These are phyloP conservation scores for Jacaranda copaia DNA, from an alignment of 257 asterid species.

Conservation along the genomic window DNA sequence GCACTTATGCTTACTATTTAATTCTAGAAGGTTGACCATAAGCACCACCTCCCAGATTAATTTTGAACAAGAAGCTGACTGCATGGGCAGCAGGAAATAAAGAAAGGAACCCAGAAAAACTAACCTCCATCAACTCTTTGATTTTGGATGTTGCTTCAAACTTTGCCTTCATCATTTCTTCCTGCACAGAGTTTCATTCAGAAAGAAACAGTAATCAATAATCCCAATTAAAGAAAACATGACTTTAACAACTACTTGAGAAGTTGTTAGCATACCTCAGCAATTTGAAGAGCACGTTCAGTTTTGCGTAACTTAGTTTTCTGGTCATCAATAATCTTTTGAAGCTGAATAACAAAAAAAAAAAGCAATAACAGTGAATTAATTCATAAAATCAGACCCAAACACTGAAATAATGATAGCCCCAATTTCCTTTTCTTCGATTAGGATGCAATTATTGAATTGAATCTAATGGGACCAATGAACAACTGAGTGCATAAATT, in stretches of 20 bases:
- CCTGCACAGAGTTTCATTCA: constrained; percentile 56
- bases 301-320: constrained; percentile 82
- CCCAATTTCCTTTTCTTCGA: neutral
- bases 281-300: constrained; percentile 90
- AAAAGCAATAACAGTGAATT: constrained; percentile 27
- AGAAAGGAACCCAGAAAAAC: neutral
- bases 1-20: neutral
- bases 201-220: constrained; percentile 18
- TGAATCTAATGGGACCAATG: constrained; percentile 9
- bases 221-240: constrained; percentile 12
- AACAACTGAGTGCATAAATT: neutral
- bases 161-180: constrained; percentile 85
- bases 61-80: neutral
- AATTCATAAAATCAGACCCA: neutral
- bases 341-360: constrained; percentile 58
- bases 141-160: constrained; percentile 69
- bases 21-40: neutral
- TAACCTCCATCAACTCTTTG: constrained; percentile 79
- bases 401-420: neutral
- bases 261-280: constrained; percentile 66
- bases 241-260: constrained; percentile 18
- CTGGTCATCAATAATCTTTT: constrained; percentile 66
- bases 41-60: constrained; percentile 3
- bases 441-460: neutral
- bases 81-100: neutral